A percentile compares a stretch with the other conserved stretches of the same genome.
These are phyloP conservation scores for Pseudoperonospora humuli DNA, from an alignment of 352 stramenopile species.

Conservation along the genomic window DNA sequence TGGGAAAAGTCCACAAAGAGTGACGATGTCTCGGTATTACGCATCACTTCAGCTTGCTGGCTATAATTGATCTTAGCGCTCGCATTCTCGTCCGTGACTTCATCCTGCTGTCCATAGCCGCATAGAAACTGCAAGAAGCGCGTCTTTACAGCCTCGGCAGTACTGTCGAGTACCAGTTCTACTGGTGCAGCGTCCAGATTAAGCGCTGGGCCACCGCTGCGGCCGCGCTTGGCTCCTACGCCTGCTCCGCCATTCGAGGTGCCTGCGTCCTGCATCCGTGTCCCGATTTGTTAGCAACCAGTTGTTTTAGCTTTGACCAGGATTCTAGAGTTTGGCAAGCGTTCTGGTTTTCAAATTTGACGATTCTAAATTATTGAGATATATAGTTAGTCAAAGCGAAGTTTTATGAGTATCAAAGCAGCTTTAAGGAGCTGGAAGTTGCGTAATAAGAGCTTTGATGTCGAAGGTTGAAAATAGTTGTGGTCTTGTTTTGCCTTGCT, in stretches of 20 bases:
- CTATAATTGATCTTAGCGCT: conserved; percentile 59
- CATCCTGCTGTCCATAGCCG: conserved; percentile 52
- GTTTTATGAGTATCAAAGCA: too few relatives aligned
- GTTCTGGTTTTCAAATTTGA: too few relatives aligned
- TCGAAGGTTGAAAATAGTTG: too few relatives aligned
- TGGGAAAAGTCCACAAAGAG: conserved; percentile 84
- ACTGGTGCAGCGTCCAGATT: conserved; percentile 33
- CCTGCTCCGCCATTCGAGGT: conserved; percentile 2
- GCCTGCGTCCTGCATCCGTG: conserved; percentile 9
- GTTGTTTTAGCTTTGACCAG: background rate
- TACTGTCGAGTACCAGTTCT: conserved; percentile 58
- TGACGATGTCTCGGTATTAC: conserved; percentile 79
- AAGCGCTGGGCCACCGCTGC: conserved; percentile 30
- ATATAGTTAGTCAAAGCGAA: too few relatives aligned
- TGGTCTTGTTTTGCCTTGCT: too few relatives aligned
- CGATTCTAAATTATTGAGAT: too few relatives aligned
- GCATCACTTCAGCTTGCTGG: conserved; percentile 83
- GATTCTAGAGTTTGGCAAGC: background rate
- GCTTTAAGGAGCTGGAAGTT: too few relatives aligned
- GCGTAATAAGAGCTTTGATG: too few relatives aligned
- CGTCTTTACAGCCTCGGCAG: conserved; percentile 73
- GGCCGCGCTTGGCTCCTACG: conserved; percentile 32
- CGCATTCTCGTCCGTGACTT: conserved; percentile 1
- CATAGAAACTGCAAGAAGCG: conserved; percentile 82
- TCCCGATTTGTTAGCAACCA: background rate